Percentiles rank a stretch among this genome's conserved stretches.
These are phyloP conservation scores for Heliamphora exappendiculata DNA, from an alignment of 148 eudicot genomes.

Conservation along the genomic window DNA sequence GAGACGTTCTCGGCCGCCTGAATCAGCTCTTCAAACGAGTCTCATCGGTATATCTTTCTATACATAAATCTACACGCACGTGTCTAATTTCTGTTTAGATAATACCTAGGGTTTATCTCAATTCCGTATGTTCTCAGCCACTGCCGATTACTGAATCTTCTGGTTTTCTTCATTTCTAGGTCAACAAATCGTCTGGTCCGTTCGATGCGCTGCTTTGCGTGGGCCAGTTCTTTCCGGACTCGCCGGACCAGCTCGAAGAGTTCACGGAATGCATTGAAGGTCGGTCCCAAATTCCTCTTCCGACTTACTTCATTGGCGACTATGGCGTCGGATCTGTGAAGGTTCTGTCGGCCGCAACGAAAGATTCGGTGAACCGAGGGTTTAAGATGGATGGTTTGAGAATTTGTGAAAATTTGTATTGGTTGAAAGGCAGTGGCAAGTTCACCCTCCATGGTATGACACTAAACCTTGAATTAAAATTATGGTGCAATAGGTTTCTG, in stretches of 20 bases:
- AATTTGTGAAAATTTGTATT: conserved; percentile 63
- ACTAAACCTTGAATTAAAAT: not conserved
- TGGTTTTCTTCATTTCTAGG: conserved; percentile 36
- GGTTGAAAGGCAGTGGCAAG: conserved; percentile 91
- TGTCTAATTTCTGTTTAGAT: not conserved
- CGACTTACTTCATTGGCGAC: conserved; percentile 84
- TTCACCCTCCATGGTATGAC: conserved; percentile 53
- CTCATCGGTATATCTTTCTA: conserved; percentile 39
- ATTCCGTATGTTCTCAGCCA: not conserved
- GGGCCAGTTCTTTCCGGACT: conserved; percentile 90
- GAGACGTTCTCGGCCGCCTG: conserved; percentile 86
- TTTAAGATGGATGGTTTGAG: conserved; percentile 86
- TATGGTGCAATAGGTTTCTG: not conserved
- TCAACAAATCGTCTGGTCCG: conserved; percentile 92
- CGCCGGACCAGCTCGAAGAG: conserved; percentile 55
- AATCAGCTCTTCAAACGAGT: conserved; percentile 81
- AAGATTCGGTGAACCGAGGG: conserved; percentile 54
- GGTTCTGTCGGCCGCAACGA: conserved; percentile 47
- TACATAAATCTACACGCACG: not conserved
- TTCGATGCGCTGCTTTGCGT: conserved; percentile 86
- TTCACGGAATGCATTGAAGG: conserved; percentile 70
- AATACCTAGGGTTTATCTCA: not conserved
- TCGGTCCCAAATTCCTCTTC: conserved; percentile 52
- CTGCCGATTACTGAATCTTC: not conserved
- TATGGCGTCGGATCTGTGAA: conserved; percentile 65